phyloP scores from a whole-genome alignment of 805 yeast species.

The Metschnikowia matae region DNA sequence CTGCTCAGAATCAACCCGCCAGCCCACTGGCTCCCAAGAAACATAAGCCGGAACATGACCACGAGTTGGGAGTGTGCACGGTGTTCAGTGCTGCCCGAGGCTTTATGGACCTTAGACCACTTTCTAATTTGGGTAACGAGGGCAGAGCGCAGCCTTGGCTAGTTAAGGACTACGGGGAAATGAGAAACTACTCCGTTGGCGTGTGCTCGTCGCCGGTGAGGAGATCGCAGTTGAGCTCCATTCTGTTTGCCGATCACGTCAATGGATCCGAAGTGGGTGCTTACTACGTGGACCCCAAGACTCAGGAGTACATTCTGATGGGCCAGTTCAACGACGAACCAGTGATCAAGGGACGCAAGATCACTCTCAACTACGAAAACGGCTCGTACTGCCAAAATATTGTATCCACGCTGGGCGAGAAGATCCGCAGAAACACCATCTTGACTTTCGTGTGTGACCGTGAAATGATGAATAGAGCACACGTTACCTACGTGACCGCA shows the following conservation, averaged over 20 bases:
- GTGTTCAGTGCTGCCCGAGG: slow-evolving; percentile 41
- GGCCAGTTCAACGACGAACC: slow-evolving; percentile 64
- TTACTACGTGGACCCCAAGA: slow-evolving; percentile 43
- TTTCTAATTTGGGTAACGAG: slow-evolving; percentile 46
- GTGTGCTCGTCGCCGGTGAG: slow-evolving; percentile 57
- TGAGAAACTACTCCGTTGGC: slow-evolving; percentile 70
- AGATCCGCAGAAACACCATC: slow-evolving; percentile 56
- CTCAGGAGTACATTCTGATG: slow-evolving; percentile 46
- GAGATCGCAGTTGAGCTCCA: slow-evolving; percentile 21
- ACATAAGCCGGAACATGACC: slow-evolving; percentile 6
- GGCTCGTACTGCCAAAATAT: slow-evolving; percentile 56
- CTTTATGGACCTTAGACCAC: slow-evolving; percentile 49
- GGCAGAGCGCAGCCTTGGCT: slow-evolving; percentile 52
- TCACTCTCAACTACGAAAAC: slow-evolving; percentile 63
- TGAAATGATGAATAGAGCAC: slow-evolving; percentile 61
- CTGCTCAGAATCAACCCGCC: background rate
- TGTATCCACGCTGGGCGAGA: slow-evolving; percentile 41
- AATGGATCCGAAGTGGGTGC: slow-evolving; percentile 53
- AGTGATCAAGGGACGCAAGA: slow-evolving; percentile 63
- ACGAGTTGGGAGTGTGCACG: slow-evolving; percentile 37
- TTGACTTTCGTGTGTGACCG: slow-evolving; percentile 76
- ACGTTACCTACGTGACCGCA: slow-evolving; percentile 65
- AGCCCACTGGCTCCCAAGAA: background rate
- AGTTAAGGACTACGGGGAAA: slow-evolving; percentile 67
- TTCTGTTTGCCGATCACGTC: slow-evolving; percentile 36